These are phyloP conservation scores for Dioszegia crocea DNA, from an alignment of 768 basidiomycete species.

Conservation along the genomic window DNA sequence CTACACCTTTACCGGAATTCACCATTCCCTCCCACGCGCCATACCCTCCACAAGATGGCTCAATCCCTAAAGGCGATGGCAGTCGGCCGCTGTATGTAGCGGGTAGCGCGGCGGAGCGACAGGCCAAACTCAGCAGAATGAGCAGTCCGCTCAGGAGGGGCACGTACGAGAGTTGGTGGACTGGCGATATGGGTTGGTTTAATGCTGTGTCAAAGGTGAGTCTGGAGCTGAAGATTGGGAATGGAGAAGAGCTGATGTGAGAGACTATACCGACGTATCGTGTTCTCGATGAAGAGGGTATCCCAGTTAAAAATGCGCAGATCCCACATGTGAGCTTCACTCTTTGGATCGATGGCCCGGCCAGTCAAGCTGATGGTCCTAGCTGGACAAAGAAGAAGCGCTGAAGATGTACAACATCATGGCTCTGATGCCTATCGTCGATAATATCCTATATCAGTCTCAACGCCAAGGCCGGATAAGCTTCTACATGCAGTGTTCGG, in stretches of 20 bases:
- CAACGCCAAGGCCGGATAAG: slow-evolving; percentile 74
- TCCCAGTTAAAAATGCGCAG: slow-evolving; percentile 66
- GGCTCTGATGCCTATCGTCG: slow-evolving; percentile 61
- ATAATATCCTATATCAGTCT: slow-evolving; percentile 83
- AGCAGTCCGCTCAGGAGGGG: slow-evolving; percentile 40
- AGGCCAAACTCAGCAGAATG: slow-evolving; percentile 30
- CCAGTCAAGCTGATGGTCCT: slow-evolving; percentile 64
- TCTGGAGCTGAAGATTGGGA: no score
- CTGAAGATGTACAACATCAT: slow-evolving; percentile 57
- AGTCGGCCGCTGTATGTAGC: slow-evolving; percentile 35
- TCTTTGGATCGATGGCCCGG: slow-evolving; percentile 63
- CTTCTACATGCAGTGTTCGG: slow-evolving; percentile 59
- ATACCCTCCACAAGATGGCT: not conserved
- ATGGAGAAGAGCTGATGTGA: slow-evolving; percentile 5
- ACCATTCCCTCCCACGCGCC: slow-evolving; percentile 8
- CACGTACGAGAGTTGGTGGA: slow-evolving; percentile 47
- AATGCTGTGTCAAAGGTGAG: slow-evolving; percentile 46
- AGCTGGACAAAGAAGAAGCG: slow-evolving; percentile 41
- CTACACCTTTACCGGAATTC: slow-evolving; percentile 22
- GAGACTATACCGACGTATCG: slow-evolving; percentile 74
- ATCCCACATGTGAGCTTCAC: slow-evolving; percentile 63
- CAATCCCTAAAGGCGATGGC: slow-evolving; percentile 10
- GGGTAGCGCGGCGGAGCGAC: slow-evolving; percentile 34
- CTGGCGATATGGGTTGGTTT: slow-evolving; percentile 39
- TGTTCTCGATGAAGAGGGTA: slow-evolving; percentile 74